Evolutionary conservation across 148 eudicot genomes (phyloP).

Genomic region (Rhododendron kiyosumense): DNA sequence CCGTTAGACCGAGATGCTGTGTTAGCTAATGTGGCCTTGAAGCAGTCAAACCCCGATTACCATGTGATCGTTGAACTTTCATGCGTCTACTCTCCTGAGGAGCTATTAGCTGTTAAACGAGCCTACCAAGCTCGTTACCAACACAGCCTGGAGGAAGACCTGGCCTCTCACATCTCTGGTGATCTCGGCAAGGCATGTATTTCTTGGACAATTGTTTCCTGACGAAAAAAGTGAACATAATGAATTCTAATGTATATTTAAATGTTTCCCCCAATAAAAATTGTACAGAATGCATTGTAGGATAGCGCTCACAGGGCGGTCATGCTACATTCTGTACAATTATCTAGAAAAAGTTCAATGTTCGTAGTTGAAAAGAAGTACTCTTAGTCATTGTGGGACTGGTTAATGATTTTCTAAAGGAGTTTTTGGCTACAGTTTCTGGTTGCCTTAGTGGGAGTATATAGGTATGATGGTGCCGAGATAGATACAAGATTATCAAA

Average conservation of each 20-base stretch:
- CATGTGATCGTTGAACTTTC: slow-evolving; percentile 61
- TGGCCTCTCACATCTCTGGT: slow-evolving; percentile 48
- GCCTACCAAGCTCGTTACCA: slow-evolving; percentile 61
- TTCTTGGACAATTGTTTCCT: background rate
- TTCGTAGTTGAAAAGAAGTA: background rate
- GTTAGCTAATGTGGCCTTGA: slow-evolving; percentile 51
- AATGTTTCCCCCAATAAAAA: background rate
- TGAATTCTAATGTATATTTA: background rate
- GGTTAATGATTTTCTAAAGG: background rate
- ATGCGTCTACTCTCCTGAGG: slow-evolving; percentile 42
- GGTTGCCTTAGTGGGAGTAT: slow-evolving; percentile 55
- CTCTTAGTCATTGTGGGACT: background rate
- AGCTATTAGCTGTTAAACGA: slow-evolving; percentile 52
- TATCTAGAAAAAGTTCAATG: no score
- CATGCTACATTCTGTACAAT: no score
- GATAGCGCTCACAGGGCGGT: no score
- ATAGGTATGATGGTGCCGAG: slow-evolving; percentile 59
- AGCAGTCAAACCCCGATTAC: slow-evolving; percentile 34
- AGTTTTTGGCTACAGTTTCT: slow-evolving; percentile 44
- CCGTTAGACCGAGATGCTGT: slow-evolving; percentile 78
- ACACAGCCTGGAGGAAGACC: slow-evolving; percentile 70
- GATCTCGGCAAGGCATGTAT: slow-evolving; percentile 55
- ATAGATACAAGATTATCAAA: slow-evolving; percentile 48
- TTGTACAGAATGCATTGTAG: no score
- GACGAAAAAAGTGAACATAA: background rate